Percentiles rank a stretch among this genome's conserved stretches.
Evolutionary conservation across 805 yeast species (phyloP).

Genomic region (Cyberlindnera samutprakarnensis): DNA sequence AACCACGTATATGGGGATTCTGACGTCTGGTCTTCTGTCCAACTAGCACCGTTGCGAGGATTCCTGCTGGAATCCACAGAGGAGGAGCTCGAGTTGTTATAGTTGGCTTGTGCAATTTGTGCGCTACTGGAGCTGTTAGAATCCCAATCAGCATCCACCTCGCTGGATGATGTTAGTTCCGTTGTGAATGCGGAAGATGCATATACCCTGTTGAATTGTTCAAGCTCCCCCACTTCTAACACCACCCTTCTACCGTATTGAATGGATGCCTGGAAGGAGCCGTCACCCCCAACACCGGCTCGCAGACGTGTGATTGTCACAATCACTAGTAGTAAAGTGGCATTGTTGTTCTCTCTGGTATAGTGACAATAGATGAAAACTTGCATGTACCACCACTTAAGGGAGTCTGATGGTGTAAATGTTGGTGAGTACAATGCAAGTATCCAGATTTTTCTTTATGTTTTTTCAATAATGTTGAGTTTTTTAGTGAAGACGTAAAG

Average conservation of each 20-base stretch:
- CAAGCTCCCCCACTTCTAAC: background rate
- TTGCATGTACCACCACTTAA: slow-evolving; percentile 2
- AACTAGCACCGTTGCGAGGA: no score
- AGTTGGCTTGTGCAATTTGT: no score
- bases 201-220: no score
- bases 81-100: no score
- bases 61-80: no score
- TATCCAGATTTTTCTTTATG: background rate
- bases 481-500: background rate
- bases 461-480: background rate
- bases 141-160: no score
- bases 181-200: background rate
- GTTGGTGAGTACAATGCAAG: background rate
- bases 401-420: background rate
- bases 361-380: slow-evolving; percentile 8
- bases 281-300: background rate
- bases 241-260: slow-evolving; percentile 1
- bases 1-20: no score
- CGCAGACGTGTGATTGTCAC: slow-evolving; percentile 1
- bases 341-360: slow-evolving; percentile 2
- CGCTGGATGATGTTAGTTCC: no score
- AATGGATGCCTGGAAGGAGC: background rate
- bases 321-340: slow-evolving; percentile 2
- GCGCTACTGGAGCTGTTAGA: no score
- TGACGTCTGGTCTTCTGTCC: no score